phyloP scores from a whole-genome alignment of 441 rosid species.

The Euphorbia schlechtendalii region DNA sequence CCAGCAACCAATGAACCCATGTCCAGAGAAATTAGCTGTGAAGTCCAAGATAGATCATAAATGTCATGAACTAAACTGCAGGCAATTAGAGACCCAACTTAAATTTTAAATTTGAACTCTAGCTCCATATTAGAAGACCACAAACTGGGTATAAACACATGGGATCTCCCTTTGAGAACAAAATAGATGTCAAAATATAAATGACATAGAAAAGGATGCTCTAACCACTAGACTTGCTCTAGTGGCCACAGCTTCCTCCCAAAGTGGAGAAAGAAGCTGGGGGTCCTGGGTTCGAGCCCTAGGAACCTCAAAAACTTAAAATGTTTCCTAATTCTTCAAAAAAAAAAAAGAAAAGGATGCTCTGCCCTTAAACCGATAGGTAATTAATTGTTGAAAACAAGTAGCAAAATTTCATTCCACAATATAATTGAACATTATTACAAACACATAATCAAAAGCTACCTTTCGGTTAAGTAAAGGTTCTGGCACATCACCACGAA shows the following conservation, averaged over 20 bases:
- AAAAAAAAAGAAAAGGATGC: too few species aligned
- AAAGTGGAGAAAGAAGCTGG: too few species aligned
- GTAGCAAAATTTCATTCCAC: background rate
- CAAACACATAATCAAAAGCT: conserved; percentile 2
- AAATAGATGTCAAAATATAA: background rate
- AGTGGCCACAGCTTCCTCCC: too few species aligned
- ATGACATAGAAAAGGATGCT: background rate
- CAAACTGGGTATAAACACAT: background rate
- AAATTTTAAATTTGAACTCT: conserved; percentile 3
- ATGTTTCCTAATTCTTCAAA: too few species aligned
- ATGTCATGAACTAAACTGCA: background rate
- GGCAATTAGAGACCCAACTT: background rate
- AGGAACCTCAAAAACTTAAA: too few species aligned
- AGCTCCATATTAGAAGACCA: background rate
- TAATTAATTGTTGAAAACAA: background rate
- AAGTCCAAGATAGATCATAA: conserved; percentile 2
- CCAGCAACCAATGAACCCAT: conserved; percentile 61
- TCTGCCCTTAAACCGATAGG: too few species aligned
- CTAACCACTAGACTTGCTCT: too few species aligned
- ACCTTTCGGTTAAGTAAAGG: conserved; percentile 73
- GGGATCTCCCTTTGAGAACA: background rate
- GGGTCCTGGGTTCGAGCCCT: too few species aligned
- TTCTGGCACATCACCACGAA: conserved; percentile 76
- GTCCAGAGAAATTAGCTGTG: conserved; percentile 53
- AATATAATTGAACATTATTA: background rate